Conservation (phyloP, 2,329 filamentous ascomycete species). For the Fusarium citri region DNA sequence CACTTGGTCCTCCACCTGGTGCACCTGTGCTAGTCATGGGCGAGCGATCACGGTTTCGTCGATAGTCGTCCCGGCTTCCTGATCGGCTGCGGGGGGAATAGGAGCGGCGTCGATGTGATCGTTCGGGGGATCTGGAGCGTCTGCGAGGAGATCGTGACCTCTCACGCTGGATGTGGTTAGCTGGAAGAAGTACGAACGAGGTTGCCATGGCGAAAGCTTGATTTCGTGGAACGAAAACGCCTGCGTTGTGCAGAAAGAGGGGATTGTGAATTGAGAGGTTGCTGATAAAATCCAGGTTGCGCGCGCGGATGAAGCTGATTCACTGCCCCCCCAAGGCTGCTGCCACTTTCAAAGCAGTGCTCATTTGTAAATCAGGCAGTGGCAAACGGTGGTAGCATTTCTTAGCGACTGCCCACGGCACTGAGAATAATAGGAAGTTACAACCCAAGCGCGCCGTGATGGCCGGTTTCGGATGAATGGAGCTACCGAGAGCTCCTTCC, state of each 20-base stretch:
- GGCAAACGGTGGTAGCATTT: not conserved
- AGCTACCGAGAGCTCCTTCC: constrained; percentile 28
- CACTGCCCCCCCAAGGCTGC: constrained; percentile 19
- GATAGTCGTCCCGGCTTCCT: constrained; percentile 79
- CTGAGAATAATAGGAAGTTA: constrained; percentile 7
- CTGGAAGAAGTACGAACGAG: constrained; percentile 18
- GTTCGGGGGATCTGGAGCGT: constrained; percentile 86
- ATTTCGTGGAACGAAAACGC: constrained; percentile 14
- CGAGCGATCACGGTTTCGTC: constrained; percentile 80
- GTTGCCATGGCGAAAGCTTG: constrained; percentile 32
- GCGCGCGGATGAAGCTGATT: constrained; percentile 27
- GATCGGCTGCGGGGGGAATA: constrained; percentile 85
- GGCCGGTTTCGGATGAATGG: constrained; percentile 40
- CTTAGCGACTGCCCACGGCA: constrained; percentile 1
- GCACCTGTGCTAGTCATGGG: constrained; percentile 84
- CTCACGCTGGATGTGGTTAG: constrained; percentile 74
- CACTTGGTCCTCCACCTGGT: constrained; percentile 75
- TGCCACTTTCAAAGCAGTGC: constrained; percentile 8
- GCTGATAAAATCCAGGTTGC: constrained; percentile 15
- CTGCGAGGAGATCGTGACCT: constrained; percentile 82
- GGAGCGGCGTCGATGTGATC: constrained; percentile 75
- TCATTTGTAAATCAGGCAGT: constrained; percentile 6
- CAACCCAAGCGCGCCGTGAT: constrained; percentile 26
- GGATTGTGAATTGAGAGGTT: constrained; percentile 15
- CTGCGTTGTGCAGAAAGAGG: constrained; percentile 21